Evolutionary conservation across 148 eudicot species (phyloP).

Genomic region (Vaccinium myrtillus): DNA sequence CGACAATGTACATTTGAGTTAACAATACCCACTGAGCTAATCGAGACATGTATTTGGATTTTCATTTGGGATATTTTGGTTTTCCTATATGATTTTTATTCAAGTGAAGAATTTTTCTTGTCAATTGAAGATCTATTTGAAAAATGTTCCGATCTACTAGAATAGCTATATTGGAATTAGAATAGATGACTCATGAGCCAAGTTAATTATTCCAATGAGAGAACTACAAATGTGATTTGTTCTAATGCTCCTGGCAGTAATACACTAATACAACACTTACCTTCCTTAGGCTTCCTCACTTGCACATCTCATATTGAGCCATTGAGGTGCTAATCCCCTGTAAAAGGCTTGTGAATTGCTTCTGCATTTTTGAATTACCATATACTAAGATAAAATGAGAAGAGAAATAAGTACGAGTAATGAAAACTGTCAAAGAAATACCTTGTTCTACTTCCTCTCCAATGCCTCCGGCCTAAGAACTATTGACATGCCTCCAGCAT

Average conservation of each 20-base stretch:
- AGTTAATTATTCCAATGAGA: not conserved
- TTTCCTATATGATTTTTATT: not conserved
- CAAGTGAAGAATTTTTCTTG: not conserved
- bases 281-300: not conserved
- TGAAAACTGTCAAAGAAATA: not conserved
- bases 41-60: not conserved
- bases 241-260: not conserved
- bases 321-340: not conserved
- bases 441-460: not conserved
- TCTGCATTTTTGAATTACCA: not conserved
- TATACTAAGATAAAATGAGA: not conserved
- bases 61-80: not conserved
- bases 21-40: not conserved
- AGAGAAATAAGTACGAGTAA: not conserved
- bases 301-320: not conserved
- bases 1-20: not conserved
- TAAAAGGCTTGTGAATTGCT: not conserved
- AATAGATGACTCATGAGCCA: not conserved
- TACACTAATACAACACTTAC: not conserved
- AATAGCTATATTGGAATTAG: not conserved
- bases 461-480: not conserved
- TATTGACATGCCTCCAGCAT: not conserved
- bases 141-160: not conserved
- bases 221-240: slow-evolving; percentile 1
- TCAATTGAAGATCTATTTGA: not conserved